Evolutionary conservation across 2,329 filamentous ascomycete genomes (phyloP).

Genomic region (Nigrospora osmanthi): DNA sequence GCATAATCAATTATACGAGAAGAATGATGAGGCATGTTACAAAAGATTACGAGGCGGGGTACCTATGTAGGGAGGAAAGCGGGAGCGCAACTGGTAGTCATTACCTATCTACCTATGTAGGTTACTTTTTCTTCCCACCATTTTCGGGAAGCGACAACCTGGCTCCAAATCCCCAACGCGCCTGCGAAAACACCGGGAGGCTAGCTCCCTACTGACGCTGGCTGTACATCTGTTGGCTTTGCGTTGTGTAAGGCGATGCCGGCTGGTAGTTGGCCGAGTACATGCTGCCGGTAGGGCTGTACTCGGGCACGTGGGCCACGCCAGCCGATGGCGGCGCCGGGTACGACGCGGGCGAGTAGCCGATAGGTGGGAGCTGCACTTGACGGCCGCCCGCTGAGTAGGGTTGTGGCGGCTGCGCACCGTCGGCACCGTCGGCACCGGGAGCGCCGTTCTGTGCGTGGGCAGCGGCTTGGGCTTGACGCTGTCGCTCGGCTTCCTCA

Average conservation of each 20-base stretch:
- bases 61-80: no score
- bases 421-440: constrained; percentile 41
- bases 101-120: no score
- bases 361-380: constrained; percentile 67
- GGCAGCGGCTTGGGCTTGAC: constrained; percentile 44
- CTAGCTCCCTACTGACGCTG: constrained; percentile 35
- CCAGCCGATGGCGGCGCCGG: constrained; percentile 50
- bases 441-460: constrained; percentile 40
- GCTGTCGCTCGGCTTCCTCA: constrained; percentile 73
- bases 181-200: no score
- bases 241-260: constrained; percentile 43
- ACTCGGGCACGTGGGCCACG: constrained; percentile 50
- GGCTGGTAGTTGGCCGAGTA: constrained; percentile 44
- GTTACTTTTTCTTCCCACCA: no score
- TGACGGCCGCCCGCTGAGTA: constrained; percentile 49
- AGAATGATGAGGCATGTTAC: no score
- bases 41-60: no score
- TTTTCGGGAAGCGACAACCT: no score
- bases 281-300: constrained; percentile 40
- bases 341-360: constrained; percentile 61
- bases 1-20: no score
- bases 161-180: no score
- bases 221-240: constrained; percentile 52
- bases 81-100: no score
- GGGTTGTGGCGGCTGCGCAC: constrained; percentile 46